Percentiles rank a stretch among this genome's conserved stretches.
Conservation (phyloP, 768 basidiomycete genomes). For the Paxillus ammoniavirescens region DNA sequence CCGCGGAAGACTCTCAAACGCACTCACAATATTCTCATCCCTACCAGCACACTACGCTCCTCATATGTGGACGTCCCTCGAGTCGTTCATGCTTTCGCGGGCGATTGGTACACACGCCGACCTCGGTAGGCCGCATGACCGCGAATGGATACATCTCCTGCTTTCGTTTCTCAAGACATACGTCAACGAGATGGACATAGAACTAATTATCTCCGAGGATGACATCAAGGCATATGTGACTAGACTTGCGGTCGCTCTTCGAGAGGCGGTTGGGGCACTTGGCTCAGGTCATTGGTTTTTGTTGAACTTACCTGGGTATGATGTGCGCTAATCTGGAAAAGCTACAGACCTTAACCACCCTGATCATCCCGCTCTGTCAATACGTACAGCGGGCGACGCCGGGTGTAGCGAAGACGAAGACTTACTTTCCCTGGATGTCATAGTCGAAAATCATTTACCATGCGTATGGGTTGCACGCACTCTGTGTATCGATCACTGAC, state of each 20-base stretch:
- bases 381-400: slow-evolving; percentile 49
- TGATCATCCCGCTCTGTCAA: slow-evolving; percentile 66
- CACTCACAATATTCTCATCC: slow-evolving; percentile 70
- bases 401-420: slow-evolving; percentile 59
- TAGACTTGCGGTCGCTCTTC: slow-evolving; percentile 48
- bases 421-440: slow-evolving; percentile 58
- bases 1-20: slow-evolving; percentile 59
- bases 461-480: slow-evolving; percentile 55
- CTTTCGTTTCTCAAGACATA: slow-evolving; percentile 75
- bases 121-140: slow-evolving; percentile 57
- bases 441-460: slow-evolving; percentile 65
- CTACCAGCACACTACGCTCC: slow-evolving; percentile 87
- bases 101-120: slow-evolving; percentile 66
- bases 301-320: not conserved
- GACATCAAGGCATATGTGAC: slow-evolving; percentile 53
- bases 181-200: slow-evolving; percentile 51
- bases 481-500: slow-evolving; percentile 6
- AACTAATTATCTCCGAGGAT: slow-evolving; percentile 52
- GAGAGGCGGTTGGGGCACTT: slow-evolving; percentile 46
- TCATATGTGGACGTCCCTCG: slow-evolving; percentile 76
- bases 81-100: slow-evolving; percentile 74
- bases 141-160: slow-evolving; percentile 79
- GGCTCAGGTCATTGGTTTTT: slow-evolving; percentile 46
- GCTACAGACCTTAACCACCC: slow-evolving; percentile 59
- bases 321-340: slow-evolving; percentile 9